These are phyloP conservation scores for Russula sp. DNA, from an alignment of 768 basidiomycete species.

Conservation along the genomic window DNA sequence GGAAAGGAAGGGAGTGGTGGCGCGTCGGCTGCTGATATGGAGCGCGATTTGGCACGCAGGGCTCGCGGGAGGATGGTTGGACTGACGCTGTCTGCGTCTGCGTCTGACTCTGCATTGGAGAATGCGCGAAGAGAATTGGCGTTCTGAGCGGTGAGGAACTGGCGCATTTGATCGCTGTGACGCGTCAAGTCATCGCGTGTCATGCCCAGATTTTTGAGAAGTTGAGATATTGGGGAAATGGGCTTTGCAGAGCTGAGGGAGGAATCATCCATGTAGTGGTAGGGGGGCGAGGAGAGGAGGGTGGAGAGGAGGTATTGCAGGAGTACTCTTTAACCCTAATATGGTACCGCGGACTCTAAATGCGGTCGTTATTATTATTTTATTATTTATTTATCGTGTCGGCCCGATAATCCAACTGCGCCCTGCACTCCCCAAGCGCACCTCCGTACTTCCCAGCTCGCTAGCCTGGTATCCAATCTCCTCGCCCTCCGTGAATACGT, in stretches of 20 bases:
- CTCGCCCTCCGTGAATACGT: constrained; percentile 49
- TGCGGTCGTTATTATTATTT: background rate
- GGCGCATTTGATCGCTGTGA: constrained; percentile 77
- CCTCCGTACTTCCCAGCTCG: constrained; percentile 58
- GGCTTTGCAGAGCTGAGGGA: constrained; percentile 3
- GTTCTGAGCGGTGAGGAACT: constrained; percentile 62
- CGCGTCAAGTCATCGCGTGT: constrained; percentile 71
- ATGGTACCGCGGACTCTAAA: constrained; percentile 24
- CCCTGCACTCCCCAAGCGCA: constrained; percentile 67
- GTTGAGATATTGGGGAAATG: constrained; percentile 67
- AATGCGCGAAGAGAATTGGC: constrained; percentile 46
- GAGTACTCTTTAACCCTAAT: constrained; percentile 3
- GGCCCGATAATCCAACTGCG: constrained; percentile 41
- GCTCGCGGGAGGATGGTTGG: constrained; percentile 30
- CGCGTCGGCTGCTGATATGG: constrained; percentile 48
- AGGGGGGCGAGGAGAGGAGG: no score
- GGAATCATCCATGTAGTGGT: constrained; percentile 13
- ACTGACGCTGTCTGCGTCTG: constrained; percentile 34
- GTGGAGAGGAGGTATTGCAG: background rate
- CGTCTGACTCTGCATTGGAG: constrained; percentile 38
- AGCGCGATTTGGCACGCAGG: constrained; percentile 35
- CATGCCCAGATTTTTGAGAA: constrained; percentile 67
- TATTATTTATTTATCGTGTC: background rate
- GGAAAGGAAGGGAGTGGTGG: constrained; percentile 35
- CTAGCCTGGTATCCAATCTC: constrained; percentile 53